Evolutionary conservation across 257 asterid genomes (phyloP), one percentile per base, ranked within the genome.

Genomic region (Solanum chaucha): DNA sequence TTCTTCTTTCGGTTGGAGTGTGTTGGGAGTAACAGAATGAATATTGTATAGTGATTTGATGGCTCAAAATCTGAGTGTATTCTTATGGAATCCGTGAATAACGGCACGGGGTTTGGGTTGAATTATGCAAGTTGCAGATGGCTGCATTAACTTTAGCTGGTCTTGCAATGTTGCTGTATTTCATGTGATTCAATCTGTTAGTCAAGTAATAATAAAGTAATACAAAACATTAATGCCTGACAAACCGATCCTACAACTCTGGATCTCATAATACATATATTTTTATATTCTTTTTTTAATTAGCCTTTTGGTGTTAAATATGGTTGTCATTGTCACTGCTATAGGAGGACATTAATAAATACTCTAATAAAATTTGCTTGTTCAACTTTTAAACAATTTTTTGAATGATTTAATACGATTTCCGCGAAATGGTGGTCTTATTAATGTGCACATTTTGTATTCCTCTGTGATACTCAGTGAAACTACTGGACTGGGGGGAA

Each of bases 401-500:
- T 80, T 32, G 17, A 48, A 81, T 48, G 70, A 81, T 10, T 81
- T 81, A 51, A 80, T 59, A 22, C 17, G 24, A 44, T 26, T 28
- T 15, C 38, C 32, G 14, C 34, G 48, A 67, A 7, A 9, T n/a
- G 35, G 8, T 58, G 48, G 30, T 87, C 85, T 81, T 81, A 73
- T 9, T 84, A 48, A 72, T 85, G 0, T 80, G 84, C 14, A 88
- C 86, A 83, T 84, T 65, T 90, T 86, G 84, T 67, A 51, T 88
- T 86, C 86, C 88, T 87, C 84, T 61, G 11, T 88, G 88, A 88
- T 86, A 88, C 84, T 83, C 94, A 95, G 98, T 95, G 89, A 95
- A 95, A 88, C 89, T 95, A 92, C 94, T 95, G 83, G 98, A 95
- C 91, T 95, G 97, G 97, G 98, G 98, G 28, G 98, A 94, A 91